Base-by-base conservation (phyloP, 768 basidiomycete species). In the Mycena crocata region DNA sequence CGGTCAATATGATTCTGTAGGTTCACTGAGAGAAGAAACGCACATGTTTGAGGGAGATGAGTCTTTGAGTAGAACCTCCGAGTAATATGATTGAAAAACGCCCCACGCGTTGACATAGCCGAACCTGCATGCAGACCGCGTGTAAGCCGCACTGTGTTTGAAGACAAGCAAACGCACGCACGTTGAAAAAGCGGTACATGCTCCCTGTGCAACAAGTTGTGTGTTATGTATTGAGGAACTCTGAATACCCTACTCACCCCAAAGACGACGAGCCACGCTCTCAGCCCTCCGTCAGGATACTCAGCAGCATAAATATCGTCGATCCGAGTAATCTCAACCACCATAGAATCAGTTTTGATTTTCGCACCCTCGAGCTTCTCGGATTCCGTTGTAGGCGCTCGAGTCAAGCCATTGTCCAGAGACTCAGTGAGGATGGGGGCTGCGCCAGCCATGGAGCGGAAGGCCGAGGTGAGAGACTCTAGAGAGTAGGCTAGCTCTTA, bases 51-150 rank as follows among this genome's bases (percentile, higher is more conserved):
- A 72, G 3, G 71, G 54, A 28, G 71, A 35, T 1, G 56, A 46
- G 28, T 69, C 62, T 62, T 67, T 52, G 21, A 72, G 23, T 5
- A 70, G 5, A 5, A 26, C 70, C 52, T 72, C 52, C 21, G 70
- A 49, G 26, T 72, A 72, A 37, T 70, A 72, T 2, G 71, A 58
- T 62, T 72, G 71, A 50, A 72, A 72, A 8, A 68, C 70, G 17
- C 86, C 86, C 83, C 84, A 86, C 0, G 82, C 75, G 67, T 85
- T 87, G 17, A 85, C 80, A 35, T 82, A 80, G 7, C 87, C 86
- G 66, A 85, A 82, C 26, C 70, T 71, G 31, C 17, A 26, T 5
- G 40, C 45, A 21, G 32, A 23, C n/a, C n/a, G n/a, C n/a, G 6
- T 24, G 7, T 42, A 57, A 35, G 17, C 23, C 64, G 34, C 31